Percentiles rank a stretch among this genome's conserved stretches.
Conservation (phyloP, 495 filamentous ascomycete genomes). For the Immersiella caudata region DNA sequence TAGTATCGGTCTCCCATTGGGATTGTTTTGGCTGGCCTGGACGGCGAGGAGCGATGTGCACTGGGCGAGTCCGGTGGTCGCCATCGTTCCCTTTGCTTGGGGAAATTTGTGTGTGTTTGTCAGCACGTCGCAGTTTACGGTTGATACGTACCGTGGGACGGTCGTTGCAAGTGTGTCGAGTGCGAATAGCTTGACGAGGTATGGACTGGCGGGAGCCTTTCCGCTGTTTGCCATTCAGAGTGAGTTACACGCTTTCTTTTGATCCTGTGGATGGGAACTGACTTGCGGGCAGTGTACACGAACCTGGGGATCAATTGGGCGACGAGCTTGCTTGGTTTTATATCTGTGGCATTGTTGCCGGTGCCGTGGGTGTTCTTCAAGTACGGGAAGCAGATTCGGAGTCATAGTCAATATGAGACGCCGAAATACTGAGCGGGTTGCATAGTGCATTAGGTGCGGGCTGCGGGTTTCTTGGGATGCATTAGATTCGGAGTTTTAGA, state of each 20-base stretch:
- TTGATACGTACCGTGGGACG: conserved; percentile 60
- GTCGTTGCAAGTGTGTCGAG: conserved; percentile 64
- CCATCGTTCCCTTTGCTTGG: conserved; percentile 67
- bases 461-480: neutral
- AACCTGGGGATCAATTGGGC: conserved; percentile 63
- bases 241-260: conserved; percentile 35
- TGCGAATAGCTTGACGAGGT: conserved; percentile 66
- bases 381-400: conserved; percentile 52
- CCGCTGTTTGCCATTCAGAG: conserved; percentile 65
- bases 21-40: conserved; percentile 55
- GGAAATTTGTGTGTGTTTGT: conserved; percentile 48
- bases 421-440: conserved; percentile 22
- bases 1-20: conserved; percentile 57
- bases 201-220: conserved; percentile 63
- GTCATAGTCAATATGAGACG: conserved; percentile 47
- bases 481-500: neutral
- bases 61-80: conserved; percentile 49
- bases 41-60: conserved; percentile 42
- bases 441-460: too few relatives aligned
- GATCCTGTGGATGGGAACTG: neutral
- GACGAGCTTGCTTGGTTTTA: conserved; percentile 60
- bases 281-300: conserved; percentile 52
- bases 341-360: conserved; percentile 60
- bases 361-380: conserved; percentile 59
- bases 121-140: conserved; percentile 53